These are phyloP conservation scores for Saccharum officinarum DNA, from an alignment of 176 grass and related monocot species.

Conservation along the genomic window DNA sequence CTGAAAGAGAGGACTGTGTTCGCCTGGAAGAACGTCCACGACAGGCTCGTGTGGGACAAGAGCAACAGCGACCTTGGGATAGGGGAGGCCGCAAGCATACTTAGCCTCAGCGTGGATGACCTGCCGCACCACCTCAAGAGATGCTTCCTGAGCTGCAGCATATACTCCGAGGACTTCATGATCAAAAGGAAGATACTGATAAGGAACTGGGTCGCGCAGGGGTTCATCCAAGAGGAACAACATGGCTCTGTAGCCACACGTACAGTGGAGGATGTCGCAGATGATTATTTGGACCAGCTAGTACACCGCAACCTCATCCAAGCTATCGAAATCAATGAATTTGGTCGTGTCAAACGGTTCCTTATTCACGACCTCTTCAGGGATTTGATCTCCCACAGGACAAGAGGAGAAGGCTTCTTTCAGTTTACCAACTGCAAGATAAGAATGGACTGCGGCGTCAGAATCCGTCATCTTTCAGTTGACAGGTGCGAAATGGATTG, in stretches of 20 bases:
- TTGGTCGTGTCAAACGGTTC: neutral
- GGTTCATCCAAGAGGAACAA: constrained; percentile 3
- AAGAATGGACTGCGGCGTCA: neutral
- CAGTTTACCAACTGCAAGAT: neutral
- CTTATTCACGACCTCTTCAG: neutral
- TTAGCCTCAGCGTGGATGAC: constrained; percentile 24
- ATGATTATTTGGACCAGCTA: constrained; percentile 4
- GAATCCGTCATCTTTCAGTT: constrained; percentile 10
- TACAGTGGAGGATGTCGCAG: neutral
- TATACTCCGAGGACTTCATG: neutral
- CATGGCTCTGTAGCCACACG: too few relatives aligned
- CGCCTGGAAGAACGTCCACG: neutral
- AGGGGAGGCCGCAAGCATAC: neutral
- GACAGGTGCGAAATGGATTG: neutral
- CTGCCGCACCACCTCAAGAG: constrained; percentile 25
- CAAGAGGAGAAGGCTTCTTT: neutral
- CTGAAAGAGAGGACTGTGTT: neutral
- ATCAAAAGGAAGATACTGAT: constrained; percentile 32
- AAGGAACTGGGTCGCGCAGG: constrained; percentile 17
- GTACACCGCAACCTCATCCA: neutral
- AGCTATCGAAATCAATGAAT: neutral
- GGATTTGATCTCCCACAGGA: neutral
- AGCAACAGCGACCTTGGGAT: neutral
- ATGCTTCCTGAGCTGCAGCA: constrained; percentile 44
- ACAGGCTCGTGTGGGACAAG: constrained; percentile 2